Percentiles rank a stretch among this genome's conserved stretches.
These are phyloP conservation scores for Cicer yamashitae DNA, from an alignment of 306 rosid genomes.

Conservation along the genomic window DNA sequence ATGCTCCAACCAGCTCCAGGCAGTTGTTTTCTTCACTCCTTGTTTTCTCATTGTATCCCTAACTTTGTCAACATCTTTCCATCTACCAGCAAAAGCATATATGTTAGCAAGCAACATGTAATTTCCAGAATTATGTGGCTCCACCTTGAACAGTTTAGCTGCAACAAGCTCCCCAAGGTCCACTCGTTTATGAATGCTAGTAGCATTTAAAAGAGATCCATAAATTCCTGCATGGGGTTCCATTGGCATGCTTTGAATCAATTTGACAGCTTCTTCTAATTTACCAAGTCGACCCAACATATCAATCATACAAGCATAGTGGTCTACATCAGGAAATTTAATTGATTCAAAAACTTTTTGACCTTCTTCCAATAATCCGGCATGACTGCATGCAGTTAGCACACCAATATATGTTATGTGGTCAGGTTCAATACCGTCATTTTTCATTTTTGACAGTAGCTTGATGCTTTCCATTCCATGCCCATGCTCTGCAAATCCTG, in stretches of 20 bases:
- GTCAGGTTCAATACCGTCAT: slow-evolving; percentile 64
- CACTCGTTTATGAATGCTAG: slow-evolving; percentile 61
- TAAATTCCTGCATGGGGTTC: slow-evolving; percentile 73
- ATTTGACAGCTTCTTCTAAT: slow-evolving; percentile 61
- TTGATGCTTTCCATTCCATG: slow-evolving; percentile 61
- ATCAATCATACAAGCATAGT: slow-evolving; percentile 76
- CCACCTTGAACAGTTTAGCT: slow-evolving; percentile 61
- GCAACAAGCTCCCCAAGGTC: slow-evolving; percentile 71
- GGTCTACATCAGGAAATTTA: slow-evolving; percentile 63
- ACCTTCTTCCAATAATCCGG: slow-evolving; percentile 65
- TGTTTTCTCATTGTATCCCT: slow-evolving; percentile 59
- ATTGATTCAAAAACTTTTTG: slow-evolving; percentile 62
- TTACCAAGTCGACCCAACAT: slow-evolving; percentile 68
- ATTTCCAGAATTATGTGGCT: slow-evolving; percentile 68
- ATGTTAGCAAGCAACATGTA: slow-evolving; percentile 68
- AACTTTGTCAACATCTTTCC: slow-evolving; percentile 69
- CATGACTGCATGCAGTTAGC: slow-evolving; percentile 75
- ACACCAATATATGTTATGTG: slow-evolving; percentile 60
- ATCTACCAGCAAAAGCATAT: slow-evolving; percentile 68
- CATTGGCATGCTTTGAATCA: slow-evolving; percentile 67
- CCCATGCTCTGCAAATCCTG: slow-evolving; percentile 73
- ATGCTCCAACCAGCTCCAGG: slow-evolving; percentile 70
- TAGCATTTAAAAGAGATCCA: slow-evolving; percentile 71
- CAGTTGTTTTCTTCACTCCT: slow-evolving; percentile 60
- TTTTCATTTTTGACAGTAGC: slow-evolving; percentile 58